Evolutionary conservation across 345 rosid species (phyloP).

Genomic region (rapeseed (Brassica napus)): Da-Ae NC_063452.1:1259501-1260000

Average conservation of each 20-base stretch:
- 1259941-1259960: conserved; percentile 81
- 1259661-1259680: conserved; percentile 66
- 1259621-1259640: conserved; percentile 54
- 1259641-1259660: conserved; percentile 50
- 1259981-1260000: conserved; percentile 80
- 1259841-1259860: background rate
- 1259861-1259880: background rate
- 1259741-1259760: conserved; percentile 86
- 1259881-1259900: conserved; percentile 69
- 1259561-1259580: conserved; percentile 51
- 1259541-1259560: conserved; percentile 15
- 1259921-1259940: conserved; percentile 92
- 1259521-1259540: conserved; percentile 15
- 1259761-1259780: conserved; percentile 72
- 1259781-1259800: conserved; percentile 69
- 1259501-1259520: conserved; percentile 12
- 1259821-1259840: background rate
- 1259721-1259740: conserved; percentile 89
- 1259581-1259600: conserved; percentile 88
- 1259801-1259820: conserved; percentile 51
- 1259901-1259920: conserved; percentile 71
- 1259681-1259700: conserved; percentile 72
- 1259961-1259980: conserved; percentile 92
- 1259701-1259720: conserved; percentile 75
- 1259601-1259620: conserved; percentile 92